These are phyloP conservation scores for Arthroderma sp. DNA, from an alignment of 2,329 filamentous ascomycete genomes.

Conservation along the genomic window DNA sequence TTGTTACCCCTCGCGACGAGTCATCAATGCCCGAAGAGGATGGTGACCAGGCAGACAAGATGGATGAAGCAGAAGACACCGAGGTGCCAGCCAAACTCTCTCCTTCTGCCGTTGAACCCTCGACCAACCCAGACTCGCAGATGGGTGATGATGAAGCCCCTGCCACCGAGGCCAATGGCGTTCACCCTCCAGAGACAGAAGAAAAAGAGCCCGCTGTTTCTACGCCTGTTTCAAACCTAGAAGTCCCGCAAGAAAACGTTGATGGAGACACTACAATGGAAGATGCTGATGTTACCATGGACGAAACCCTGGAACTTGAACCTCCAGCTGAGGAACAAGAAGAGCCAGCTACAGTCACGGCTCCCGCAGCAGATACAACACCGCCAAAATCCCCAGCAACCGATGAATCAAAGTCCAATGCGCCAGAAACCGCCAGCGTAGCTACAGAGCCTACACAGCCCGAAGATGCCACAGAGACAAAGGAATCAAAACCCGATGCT, in stretches of 20 bases:
- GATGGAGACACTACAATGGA: conserved; percentile 28
- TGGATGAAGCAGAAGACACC: conserved; percentile 31
- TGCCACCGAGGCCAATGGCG: conserved; percentile 24
- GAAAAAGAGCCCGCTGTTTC: conserved; percentile 22
- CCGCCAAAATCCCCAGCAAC: conserved; percentile 18
- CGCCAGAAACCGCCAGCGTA: background rate
- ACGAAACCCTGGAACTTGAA: conserved; percentile 8
- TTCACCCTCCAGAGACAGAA: conserved; percentile 19
- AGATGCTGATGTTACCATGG: conserved; percentile 21
- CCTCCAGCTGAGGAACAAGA: conserved; percentile 10
- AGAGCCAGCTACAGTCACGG: conserved; percentile 15
- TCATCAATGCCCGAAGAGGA: conserved; percentile 37
- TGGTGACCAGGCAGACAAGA: conserved; percentile 30
- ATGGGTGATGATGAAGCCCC: conserved; percentile 24
- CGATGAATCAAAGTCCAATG: conserved; percentile 10
- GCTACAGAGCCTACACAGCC: conserved; percentile 2
- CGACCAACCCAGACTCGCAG: conserved; percentile 15
- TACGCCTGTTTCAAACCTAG: conserved; percentile 21
- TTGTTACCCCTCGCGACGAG: conserved; percentile 35
- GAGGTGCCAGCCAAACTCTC: conserved; percentile 23
- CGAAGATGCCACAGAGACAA: conserved; percentile 8
- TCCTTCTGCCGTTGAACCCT: conserved; percentile 21
- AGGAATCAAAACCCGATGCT: conserved; percentile 13
- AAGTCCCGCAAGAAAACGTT: conserved; percentile 19
- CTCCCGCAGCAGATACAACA: conserved; percentile 11